phyloP scores from a whole-genome alignment of 2,329 filamentous ascomycete genomes.

The Apiospora marii region DNA sequence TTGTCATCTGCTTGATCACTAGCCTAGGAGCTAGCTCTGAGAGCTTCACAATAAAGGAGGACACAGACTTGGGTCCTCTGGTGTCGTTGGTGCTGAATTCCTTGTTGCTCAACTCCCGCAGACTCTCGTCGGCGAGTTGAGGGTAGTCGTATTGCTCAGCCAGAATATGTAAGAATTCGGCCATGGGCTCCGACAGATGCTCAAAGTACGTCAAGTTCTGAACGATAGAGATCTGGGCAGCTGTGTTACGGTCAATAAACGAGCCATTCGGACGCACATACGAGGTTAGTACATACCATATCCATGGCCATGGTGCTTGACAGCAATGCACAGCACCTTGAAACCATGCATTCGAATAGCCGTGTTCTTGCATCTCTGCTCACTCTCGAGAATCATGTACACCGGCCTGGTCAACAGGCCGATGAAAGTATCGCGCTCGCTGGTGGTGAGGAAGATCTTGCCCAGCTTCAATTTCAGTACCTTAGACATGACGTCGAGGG shows the following conservation, averaged over 20 bases:
- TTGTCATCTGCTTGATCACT: constrained; percentile 97
- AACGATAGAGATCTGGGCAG: constrained; percentile 96
- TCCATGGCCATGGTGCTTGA: constrained; percentile 97
- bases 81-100: constrained; percentile 98
- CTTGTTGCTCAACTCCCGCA: constrained; percentile 94
- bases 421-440: constrained; percentile 94
- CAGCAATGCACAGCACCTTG: constrained; percentile 93
- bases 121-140: constrained; percentile 90
- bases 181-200: constrained; percentile 98
- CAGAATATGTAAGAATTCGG: constrained; percentile 94
- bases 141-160: constrained; percentile 98
- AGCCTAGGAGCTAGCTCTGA: constrained; percentile 90
- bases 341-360: constrained; percentile 95
- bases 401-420: constrained; percentile 90
- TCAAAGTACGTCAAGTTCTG: constrained; percentile 99
- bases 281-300: constrained; percentile 70
- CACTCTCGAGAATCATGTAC: constrained; percentile 93
- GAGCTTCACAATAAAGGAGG: constrained; percentile 89
- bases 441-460: constrained; percentile 94
- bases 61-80: constrained; percentile 94
- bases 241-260: constrained; percentile 54
- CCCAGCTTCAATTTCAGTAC: constrained; percentile 91
- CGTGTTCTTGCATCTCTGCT: constrained; percentile 88
- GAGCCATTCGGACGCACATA: neutral
- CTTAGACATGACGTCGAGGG: constrained; percentile 94